Conservation (phyloP, 768 basidiomycete species). For the Xerocomus brunneocitrinus region DNA sequence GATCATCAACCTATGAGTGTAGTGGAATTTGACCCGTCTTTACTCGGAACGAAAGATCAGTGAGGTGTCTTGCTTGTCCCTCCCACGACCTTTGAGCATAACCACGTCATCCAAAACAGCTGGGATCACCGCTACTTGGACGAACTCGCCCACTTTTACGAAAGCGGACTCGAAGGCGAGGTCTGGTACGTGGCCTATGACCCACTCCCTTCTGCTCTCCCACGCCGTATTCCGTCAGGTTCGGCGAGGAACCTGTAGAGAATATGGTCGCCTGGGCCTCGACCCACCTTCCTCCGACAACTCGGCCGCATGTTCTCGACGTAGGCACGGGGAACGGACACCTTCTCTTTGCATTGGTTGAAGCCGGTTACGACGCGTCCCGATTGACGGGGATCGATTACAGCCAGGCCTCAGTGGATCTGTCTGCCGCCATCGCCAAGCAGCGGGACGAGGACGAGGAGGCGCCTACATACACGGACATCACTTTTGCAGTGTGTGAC, state of each 20-base stretch:
- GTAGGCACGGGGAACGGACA: constrained; percentile 80
- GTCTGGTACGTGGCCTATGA: constrained; percentile 52
- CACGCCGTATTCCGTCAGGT: constrained; percentile 46
- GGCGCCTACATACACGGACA: constrained; percentile 3
- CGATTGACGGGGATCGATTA: constrained; percentile 71
- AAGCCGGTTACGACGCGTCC: constrained; percentile 56
- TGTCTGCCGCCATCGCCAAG: constrained; percentile 55
- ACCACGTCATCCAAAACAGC: constrained; percentile 33
- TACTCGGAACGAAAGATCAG: constrained; percentile 78
- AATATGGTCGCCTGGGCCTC: constrained; percentile 78
- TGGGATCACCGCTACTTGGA: constrained; percentile 76
- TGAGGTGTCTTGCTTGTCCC: constrained; percentile 34
- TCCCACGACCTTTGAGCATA: background rate
- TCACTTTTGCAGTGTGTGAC: constrained; percentile 59
- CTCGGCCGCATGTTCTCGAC: constrained; percentile 58
- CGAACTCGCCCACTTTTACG: constrained; percentile 69
- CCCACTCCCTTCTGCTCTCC: background rate
- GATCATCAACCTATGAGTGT: constrained; percentile 22
- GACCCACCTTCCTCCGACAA: constrained; percentile 46
- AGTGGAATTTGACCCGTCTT: constrained; percentile 59
- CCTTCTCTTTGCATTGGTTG: constrained; percentile 63
- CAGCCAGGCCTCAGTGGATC: constrained; percentile 62
- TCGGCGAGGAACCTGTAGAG: constrained; percentile 67
- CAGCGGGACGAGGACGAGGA: constrained; percentile 26
- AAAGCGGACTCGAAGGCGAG: constrained; percentile 81